Evolutionary conservation across 768 basidiomycete genomes (phyloP).

Genomic region (Myochromella boudieri): DNA sequence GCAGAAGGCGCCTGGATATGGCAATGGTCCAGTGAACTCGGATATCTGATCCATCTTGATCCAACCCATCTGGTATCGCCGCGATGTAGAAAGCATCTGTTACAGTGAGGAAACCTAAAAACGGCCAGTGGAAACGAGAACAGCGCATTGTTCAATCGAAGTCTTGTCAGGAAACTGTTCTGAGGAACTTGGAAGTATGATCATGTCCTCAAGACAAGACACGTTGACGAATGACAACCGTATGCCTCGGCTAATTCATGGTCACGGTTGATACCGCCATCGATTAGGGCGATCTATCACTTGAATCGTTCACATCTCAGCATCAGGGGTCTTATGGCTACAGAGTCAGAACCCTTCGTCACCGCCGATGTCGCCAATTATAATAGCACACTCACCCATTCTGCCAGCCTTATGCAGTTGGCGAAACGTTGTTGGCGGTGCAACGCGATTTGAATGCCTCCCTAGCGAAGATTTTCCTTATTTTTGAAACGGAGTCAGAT

Average conservation of each 20-base stretch:
- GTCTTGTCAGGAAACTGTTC: too few species aligned
- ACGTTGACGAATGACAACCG: too few species aligned
- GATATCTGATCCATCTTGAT: slow-evolving; percentile 1
- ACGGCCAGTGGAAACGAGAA: neutral
- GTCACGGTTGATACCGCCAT: too few species aligned
- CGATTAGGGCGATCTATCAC: neutral
- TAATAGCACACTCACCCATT: neutral
- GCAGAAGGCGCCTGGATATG: slow-evolving; percentile 5
- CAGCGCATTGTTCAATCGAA: too few species aligned
- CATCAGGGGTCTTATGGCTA: neutral
- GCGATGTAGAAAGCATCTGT: too few species aligned
- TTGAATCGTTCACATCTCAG: neutral
- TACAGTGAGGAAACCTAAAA: neutral
- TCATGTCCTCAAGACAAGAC: too few species aligned
- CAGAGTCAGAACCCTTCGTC: neutral
- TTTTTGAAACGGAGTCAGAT: neutral
- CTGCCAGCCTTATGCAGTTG: neutral
- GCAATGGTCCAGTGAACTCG: neutral
- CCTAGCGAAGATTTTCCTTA: neutral
- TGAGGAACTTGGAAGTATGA: too few species aligned
- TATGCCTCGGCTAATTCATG: too few species aligned
- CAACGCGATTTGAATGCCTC: neutral
- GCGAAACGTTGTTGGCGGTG: neutral
- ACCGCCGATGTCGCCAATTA: neutral
- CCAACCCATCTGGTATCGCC: neutral